phyloP scores from a whole-genome alignment of 257 asterid genomes.

The Voacanga thouarsii region DNA sequence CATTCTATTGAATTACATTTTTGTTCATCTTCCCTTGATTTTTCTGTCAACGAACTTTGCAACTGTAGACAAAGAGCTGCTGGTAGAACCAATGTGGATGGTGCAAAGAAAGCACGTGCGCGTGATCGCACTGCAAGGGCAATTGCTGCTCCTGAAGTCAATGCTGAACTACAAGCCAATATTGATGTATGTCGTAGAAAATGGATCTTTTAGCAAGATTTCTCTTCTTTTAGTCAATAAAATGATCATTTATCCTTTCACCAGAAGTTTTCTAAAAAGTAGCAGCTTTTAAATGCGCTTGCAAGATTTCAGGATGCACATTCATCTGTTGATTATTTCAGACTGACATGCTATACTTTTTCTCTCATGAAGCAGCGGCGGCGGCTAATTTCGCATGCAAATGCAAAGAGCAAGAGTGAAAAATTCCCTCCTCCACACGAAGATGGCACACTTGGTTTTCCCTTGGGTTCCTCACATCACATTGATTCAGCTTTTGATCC shows the following conservation, averaged over 20 bases:
- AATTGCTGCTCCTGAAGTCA: slow-evolving; percentile 80
- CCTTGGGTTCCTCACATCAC: slow-evolving; percentile 57
- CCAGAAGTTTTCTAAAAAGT: background rate
- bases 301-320: background rate
- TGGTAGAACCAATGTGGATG: slow-evolving; percentile 60
- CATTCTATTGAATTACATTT: background rate
- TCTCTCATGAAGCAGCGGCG: slow-evolving; percentile 50
- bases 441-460: slow-evolving; percentile 73
- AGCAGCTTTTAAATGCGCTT: background rate
- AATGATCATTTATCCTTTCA: background rate
- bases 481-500: slow-evolving; percentile 54
- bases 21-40: background rate
- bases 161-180: slow-evolving; percentile 79
- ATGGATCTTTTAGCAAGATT: slow-evolving; percentile 2
- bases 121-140: slow-evolving; percentile 63
- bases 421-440: slow-evolving; percentile 91
- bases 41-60: slow-evolving; percentile 12
- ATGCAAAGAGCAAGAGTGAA: slow-evolving; percentile 86
- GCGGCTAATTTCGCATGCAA: slow-evolving; percentile 65
- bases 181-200: slow-evolving; percentile 54
- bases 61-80: slow-evolving; percentile 56
- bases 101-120: slow-evolving; percentile 54
- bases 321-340: background rate
- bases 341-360: slow-evolving; percentile 7
- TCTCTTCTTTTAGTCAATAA: background rate